Base-by-base conservation (phyloP, 2,329 filamentous ascomycete genomes). In the Trichoderma lentiforme region DNA sequence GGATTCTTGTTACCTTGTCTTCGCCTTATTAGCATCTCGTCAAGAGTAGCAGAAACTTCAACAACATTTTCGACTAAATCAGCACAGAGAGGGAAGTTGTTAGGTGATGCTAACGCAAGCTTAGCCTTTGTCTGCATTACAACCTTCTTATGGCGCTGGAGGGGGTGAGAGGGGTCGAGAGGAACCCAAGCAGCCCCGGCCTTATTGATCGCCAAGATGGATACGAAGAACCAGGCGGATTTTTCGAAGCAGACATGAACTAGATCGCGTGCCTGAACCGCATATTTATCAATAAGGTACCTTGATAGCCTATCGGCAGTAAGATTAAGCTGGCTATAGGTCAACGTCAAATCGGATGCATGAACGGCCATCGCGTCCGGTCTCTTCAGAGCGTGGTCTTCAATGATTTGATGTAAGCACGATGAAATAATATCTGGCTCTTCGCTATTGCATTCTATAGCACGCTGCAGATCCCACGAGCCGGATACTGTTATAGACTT, bases 201-300 rank as follows among this genome's bases (percentile, higher is more conserved):
- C 28, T 74, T 72, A 15, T 75, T 63, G 6, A 76, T 71, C 3
- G 74, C 75, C 1, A 76, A 28, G 30, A 73, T 70, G 6, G 74
- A 62, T 32, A 76, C 70, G 8, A 75, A 60, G 14, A 71, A 70
- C 74, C 74, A 76, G 2, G 66, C 60, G 0, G 76, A 78, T 56
- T 80, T 80, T 21, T 79, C 77, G n/a, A 80, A 79, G 57, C 76
- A 79, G 0, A 80, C 57, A 5, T 76, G 76, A 0, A 80, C 70
- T 11, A 73, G 28, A 4, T 73, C 72, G 14, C 43, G 32, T 2
- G 28, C 12, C 21, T 68, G 36, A 28, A 72, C 62, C 2, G 24
- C 28, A 21, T 24, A 67, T 0, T 71, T 32, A 32, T 47, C 14
- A 14, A 72, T 8, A 4, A 73, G 73, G 32, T 66, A 64, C 34